phyloP scores from a whole-genome alignment of 2,329 filamentous ascomycete genomes.

The Paecilomyces sp. region DNA sequence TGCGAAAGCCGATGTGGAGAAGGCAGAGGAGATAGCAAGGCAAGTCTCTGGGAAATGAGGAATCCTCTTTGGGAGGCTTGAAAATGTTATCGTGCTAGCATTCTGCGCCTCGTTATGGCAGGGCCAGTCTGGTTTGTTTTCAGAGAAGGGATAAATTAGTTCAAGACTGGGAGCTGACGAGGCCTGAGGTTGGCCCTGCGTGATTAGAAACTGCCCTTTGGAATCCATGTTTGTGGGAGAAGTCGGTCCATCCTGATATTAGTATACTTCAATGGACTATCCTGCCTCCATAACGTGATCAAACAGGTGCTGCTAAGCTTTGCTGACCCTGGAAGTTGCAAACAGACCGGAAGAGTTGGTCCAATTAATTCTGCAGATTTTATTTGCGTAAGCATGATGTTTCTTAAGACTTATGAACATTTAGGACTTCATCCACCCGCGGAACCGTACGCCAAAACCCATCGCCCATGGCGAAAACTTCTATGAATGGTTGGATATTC shows the following conservation, averaged over 20 bases:
- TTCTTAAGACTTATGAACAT: background rate
- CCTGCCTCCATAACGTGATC: background rate
- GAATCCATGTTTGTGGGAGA: background rate
- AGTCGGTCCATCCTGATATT: background rate
- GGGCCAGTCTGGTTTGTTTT: background rate
- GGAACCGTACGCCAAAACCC: background rate
- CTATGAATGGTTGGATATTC: background rate
- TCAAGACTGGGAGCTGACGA: background rate
- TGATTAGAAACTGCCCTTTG: background rate
- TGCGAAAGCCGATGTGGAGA: conserved; percentile 6
- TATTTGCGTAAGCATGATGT: background rate
- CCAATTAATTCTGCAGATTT: background rate
- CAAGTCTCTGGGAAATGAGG: background rate
- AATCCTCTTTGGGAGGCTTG: background rate
- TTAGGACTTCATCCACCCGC: background rate
- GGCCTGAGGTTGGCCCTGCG: background rate
- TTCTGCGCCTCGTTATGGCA: background rate
- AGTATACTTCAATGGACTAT: background rate
- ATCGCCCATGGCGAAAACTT: background rate
- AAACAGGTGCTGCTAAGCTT: background rate
- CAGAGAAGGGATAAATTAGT: background rate
- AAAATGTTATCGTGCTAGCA: background rate
- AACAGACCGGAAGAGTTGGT: background rate
- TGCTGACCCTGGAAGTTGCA: background rate
- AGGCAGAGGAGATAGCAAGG: conserved; percentile 1